Conservation (phyloP, 2,329 filamentous ascomycete genomes). For the Incumbomyces delicatus region DNA sequence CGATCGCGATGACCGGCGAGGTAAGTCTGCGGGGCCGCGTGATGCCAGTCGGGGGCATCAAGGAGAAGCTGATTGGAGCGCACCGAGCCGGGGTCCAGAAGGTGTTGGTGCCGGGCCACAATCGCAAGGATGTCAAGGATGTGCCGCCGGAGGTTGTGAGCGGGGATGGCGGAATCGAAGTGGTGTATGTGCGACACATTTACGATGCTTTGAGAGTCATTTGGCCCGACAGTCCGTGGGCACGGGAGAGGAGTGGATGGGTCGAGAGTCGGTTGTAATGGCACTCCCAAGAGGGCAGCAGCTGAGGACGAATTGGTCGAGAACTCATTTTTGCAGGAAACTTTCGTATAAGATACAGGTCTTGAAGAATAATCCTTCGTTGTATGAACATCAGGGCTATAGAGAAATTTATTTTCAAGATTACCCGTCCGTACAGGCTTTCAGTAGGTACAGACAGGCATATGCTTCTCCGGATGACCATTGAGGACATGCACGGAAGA, state of each 20-base stretch:
- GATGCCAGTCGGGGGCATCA: slow-evolving; percentile 92
- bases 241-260: slow-evolving; percentile 58
- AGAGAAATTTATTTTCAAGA: too few relatives aligned
- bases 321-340: too few relatives aligned
- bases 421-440: too few relatives aligned
- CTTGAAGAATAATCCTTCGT: too few relatives aligned
- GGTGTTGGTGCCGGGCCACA: slow-evolving; percentile 76
- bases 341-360: too few relatives aligned
- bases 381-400: too few relatives aligned
- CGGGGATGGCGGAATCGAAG: slow-evolving; percentile 64
- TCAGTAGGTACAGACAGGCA: too few relatives aligned
- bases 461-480: too few relatives aligned
- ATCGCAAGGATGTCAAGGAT: slow-evolving; percentile 86
- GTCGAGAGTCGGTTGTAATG: slow-evolving; percentile 69
- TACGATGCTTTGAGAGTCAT: slow-evolving; percentile 87
- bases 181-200: slow-evolving; percentile 85
- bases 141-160: slow-evolving; percentile 68
- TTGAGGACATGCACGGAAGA: too few relatives aligned
- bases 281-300: background rate
- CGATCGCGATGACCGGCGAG: slow-evolving; percentile 86
- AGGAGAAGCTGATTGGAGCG: slow-evolving; percentile 96
- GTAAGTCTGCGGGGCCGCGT: slow-evolving; percentile 76
- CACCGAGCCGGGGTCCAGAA: slow-evolving; percentile 89
- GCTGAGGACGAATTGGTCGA: too few relatives aligned
- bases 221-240: slow-evolving; percentile 86